phyloP scores from a whole-genome alignment of 768 basidiomycete genomes.

The Galerina marginata region DNA sequence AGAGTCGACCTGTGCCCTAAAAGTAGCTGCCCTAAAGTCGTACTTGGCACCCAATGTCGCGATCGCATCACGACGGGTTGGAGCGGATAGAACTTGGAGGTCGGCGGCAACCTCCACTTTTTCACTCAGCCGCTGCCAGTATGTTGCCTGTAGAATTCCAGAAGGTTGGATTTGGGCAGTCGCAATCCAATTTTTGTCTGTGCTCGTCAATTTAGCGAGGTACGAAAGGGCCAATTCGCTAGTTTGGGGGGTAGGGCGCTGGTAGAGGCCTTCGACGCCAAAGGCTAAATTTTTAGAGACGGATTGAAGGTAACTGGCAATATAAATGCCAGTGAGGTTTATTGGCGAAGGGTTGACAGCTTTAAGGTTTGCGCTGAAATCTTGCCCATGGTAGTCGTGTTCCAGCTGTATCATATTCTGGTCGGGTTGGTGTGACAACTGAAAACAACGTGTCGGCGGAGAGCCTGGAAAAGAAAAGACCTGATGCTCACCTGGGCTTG shows the following conservation, averaged over 20 bases:
- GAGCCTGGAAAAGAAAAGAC: not conserved
- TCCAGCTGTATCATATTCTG: conserved; percentile 94
- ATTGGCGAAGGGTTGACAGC: conserved; percentile 89
- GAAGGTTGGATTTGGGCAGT: conserved; percentile 86
- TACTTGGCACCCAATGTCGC: conserved; percentile 97
- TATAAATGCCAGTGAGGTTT: conserved; percentile 90
- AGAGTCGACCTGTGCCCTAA: conserved; percentile 94
- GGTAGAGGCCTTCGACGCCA: conserved; percentile 85
- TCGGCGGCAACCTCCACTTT: conserved; percentile 99
- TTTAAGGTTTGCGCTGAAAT: conserved; percentile 86
- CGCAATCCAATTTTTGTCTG: conserved; percentile 87
- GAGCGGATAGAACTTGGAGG: conserved; percentile 79
- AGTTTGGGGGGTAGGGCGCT: conserved; percentile 75
- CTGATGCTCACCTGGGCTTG: conserved; percentile 78
- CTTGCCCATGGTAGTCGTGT: conserved; percentile 90
- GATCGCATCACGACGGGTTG: conserved; percentile 84
- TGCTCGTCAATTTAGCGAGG: conserved; percentile 77
- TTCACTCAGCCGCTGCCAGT: conserved; percentile 95
- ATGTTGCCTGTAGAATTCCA: conserved; percentile 88
- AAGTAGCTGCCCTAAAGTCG: conserved; percentile 91
- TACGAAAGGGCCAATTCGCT: conserved; percentile 77
- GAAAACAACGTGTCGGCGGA: conserved; percentile 24
- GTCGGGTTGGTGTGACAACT: conserved; percentile 78
- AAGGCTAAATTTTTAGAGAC: conserved; percentile 88
- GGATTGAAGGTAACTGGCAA: conserved; percentile 92